Base-by-base conservation (phyloP, 2,329 filamentous ascomycete species). In the Neofusicoccum kwambonambiense region DNA sequence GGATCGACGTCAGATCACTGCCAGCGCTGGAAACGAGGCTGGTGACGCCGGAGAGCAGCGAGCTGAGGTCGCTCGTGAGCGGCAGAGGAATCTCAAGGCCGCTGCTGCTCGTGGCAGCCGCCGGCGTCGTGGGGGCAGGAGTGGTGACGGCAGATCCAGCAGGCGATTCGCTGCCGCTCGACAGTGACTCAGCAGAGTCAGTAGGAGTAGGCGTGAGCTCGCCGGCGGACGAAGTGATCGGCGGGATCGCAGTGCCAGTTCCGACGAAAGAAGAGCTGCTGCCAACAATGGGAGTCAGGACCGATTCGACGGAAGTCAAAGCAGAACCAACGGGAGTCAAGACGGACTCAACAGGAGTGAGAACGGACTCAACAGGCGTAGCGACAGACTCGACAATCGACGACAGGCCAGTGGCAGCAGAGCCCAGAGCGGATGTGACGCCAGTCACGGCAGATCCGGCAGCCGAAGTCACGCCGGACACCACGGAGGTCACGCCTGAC, bases 21-120 rank as follows among this genome's bases (percentile, higher is more conserved):
- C 54, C 52, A 52, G 34, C 54, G 52, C 45, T 54, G 27, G 54
- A 60, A 17, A 52, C 37, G 15, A 65, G 27, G 45, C 63, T 65
- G 27, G 45, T 61, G 12, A 61, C 54, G 39, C 56, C 63, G 8
- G 63, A 65, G 35, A 61, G 12, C 4, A 65, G 42, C 2, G 63
- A 65, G 37, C 63, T 22, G 11, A 65, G 37, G 6, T 51, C 63
- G 35, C 63, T 61, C n/a, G 63, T 61, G 6, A 65, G 37, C 17
- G 63, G 63, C 44, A 61, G 47, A 39, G 52, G 52, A 19, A 57
- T 58, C 5, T 51, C 60, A 13, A 62, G 45, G 11, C 63, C 56
- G 19, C 37, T 41, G 52, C 51, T 49, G 31, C 37, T 42, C 9
- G 45, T 62, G 13, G 57, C 49, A n/a, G 62, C 51, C 12, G 62